Evolutionary conservation across 1,284 basidiomycete genomes (phyloP), one percentile per base, ranked within the genome.

Genomic region (Cerrena zonata): DNA sequence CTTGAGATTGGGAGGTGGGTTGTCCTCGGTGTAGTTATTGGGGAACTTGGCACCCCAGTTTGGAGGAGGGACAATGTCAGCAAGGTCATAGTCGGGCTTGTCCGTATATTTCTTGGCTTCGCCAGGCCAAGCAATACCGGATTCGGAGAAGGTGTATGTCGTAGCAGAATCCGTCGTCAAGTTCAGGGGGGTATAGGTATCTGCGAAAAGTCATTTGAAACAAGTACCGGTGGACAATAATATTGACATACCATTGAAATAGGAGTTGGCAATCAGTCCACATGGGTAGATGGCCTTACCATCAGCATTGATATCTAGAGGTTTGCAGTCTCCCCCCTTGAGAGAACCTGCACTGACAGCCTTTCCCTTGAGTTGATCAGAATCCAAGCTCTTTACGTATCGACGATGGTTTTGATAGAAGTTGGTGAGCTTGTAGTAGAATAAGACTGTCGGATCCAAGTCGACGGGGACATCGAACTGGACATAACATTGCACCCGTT

Each of bases 371-470:
- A 99, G 78, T 70, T 99, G 96, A 59, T 86, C 76, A 5, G 86
- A 76, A 64, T 94, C 82, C 49, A 93, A 72, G 65, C 91, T 95
- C 75, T 95, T 91, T 54, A 99, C 94, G 66, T 99, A 99, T 63
- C 96, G 83, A 45, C 96, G 85, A 68, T 99, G 96, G 69, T 99
- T 99, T 77, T 99, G 96, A 73, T 87, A 99, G 76, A 91, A 95
- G 73, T 93, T 93, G 52, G 89, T 90, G 67, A 95, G 82, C 71
- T 93, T 92, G 80, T 99, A 99, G 75, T 99, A 99, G 57, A 98
- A 76, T 64, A 99, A 86, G 2, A 99, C 89, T 27, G 86, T 78
- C 18, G 79, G 70, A 5, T 81, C 70, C 40, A 99, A 74, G 61
- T 91, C 79, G 48, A 84, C 80, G 2, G 94, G 93, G 19, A 99